Percentiles rank a stretch among this genome's conserved stretches.
phyloP scores from a whole-genome alignment of 495 filamentous ascomycete species.

The Annulohypoxylon maeteangense region DNA sequence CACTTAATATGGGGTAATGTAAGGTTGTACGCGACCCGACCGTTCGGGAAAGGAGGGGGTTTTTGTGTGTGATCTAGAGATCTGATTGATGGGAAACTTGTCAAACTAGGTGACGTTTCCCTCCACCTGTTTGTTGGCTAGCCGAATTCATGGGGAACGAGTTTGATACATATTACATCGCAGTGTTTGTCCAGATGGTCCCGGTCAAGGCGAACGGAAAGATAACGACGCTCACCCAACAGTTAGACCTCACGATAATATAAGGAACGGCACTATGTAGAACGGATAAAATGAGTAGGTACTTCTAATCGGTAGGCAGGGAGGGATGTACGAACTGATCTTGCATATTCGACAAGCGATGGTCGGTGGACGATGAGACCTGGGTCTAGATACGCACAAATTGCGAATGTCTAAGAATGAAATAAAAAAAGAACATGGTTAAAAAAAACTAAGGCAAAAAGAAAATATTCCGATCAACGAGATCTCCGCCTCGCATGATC shows the following conservation, averaged over 20 bases:
- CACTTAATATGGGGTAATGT: constrained; percentile 40
- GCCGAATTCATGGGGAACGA: constrained; percentile 14
- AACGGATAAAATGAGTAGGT: background rate
- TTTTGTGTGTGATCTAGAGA: constrained; percentile 36
- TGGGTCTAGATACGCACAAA: constrained; percentile 16
- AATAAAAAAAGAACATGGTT: constrained; percentile 1
- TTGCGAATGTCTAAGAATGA: constrained; percentile 5
- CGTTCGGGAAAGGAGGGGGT: constrained; percentile 38
- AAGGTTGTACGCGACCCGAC: constrained; percentile 45
- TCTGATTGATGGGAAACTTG: constrained; percentile 39
- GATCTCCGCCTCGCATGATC: constrained; percentile 23
- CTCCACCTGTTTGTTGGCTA: constrained; percentile 14
- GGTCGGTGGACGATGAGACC: constrained; percentile 29
- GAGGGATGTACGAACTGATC: constrained; percentile 27
- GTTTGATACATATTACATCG: background rate
- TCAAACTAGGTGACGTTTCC: constrained; percentile 20
- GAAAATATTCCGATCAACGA: constrained; percentile 27
- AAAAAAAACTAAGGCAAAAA: constrained; percentile 11
- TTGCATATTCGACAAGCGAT: constrained; percentile 27
- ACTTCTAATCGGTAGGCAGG: background rate
- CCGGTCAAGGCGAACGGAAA: background rate
- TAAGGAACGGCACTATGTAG: background rate
- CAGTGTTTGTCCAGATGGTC: constrained; percentile 10
- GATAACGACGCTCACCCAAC: background rate
- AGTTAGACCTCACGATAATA: background rate